Evolutionary conservation across 495 filamentous ascomycete genomes (phyloP).

Genomic region (Xeromyces bisporus): DNA sequence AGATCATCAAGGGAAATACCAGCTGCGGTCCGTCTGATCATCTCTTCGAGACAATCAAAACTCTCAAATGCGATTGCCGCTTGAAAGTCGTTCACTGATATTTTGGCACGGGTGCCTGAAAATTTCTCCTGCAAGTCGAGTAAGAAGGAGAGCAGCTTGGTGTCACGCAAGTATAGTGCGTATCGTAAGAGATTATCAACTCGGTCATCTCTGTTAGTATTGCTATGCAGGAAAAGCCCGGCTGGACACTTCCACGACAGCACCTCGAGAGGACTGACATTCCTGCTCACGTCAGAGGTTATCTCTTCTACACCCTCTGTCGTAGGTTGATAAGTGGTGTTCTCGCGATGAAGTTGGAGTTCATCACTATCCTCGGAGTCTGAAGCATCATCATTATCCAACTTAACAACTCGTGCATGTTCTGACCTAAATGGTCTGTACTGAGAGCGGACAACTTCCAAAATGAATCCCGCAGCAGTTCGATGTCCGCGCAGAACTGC

Average conservation of each 20-base stretch:
- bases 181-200: conserved; percentile 10
- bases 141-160: conserved; percentile 25
- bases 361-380: conserved; percentile 27
- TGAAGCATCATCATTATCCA: conserved; percentile 7
- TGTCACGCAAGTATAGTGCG: conserved; percentile 22
- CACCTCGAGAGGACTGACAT: conserved; percentile 29
- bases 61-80: conserved; percentile 29
- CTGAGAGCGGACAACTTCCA: conserved; percentile 50
- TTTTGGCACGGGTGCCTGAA: conserved; percentile 5
- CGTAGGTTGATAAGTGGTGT: conserved; percentile 46
- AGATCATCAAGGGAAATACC: conserved; percentile 49
- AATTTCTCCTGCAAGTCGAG: conserved; percentile 23
- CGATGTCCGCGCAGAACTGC: conserved; percentile 45
- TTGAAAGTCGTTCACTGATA: conserved; percentile 11
- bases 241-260: conserved; percentile 17
- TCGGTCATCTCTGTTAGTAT: conserved; percentile 15
- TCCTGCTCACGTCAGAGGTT: conserved; percentile 43
- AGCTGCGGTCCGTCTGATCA: conserved; percentile 38
- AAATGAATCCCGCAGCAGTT: conserved; percentile 40
- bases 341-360: conserved; percentile 23
- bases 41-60: conserved; percentile 25
- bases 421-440: conserved; percentile 31
- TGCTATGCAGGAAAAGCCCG: conserved; percentile 16
- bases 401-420: conserved; percentile 7
- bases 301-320: conserved; percentile 53